Base-by-base conservation (phyloP, 2,329 filamentous ascomycete species). In the Cladosporium sp. region DNA sequence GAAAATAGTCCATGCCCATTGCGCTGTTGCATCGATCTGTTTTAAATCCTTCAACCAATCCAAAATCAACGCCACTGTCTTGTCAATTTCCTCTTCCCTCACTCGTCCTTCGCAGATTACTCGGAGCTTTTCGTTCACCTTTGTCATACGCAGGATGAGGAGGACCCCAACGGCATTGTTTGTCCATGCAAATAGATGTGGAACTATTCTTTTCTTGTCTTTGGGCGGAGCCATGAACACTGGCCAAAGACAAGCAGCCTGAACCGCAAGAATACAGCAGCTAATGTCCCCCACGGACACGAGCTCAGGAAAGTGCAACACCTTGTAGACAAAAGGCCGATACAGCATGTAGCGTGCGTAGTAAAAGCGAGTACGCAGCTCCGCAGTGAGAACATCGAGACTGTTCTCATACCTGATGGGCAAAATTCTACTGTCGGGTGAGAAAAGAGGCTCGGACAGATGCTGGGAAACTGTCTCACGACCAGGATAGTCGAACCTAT, bases 41-140 rank as follows among this genome's bases (percentile, higher is more conserved):
- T 73, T 77, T 55, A 83, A 68, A 58, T 84, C 81, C 43, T 73
- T 65, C 45, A 84, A 68, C 80, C 80, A 84, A 51, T 82, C 77
- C 41, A 83, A 63, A 62, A 81, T 80, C 42, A 80, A 59, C 5
- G 66, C 64, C 1, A 78, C 71, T n/a, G 77, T 82, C 57, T 30
- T 30, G 39, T 80, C 74, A 12, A 74, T 62, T 50, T 81, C 79
- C 13, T 58, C 58, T 8, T 52, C 57, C 41, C 66, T 61, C 54
- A 82, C 80, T 32, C 79, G 61, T 9, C 73, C 71, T 12, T 70
- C 66, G 32, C 77, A 70, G 50, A 83, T 78, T 17, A 70, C 65
- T 22, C 66, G 58, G 36, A 84, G 59, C 52, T 78, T 73, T 1
- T 73, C 72, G 39, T 79, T 74, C 50, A 77, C 75, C 15, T 69